Percentiles rank a stretch among this genome's conserved stretches.
These are phyloP conservation scores for Sclerotinia trifoliorum DNA, from an alignment of 2,329 filamentous ascomycete species.

Conservation along the genomic window DNA sequence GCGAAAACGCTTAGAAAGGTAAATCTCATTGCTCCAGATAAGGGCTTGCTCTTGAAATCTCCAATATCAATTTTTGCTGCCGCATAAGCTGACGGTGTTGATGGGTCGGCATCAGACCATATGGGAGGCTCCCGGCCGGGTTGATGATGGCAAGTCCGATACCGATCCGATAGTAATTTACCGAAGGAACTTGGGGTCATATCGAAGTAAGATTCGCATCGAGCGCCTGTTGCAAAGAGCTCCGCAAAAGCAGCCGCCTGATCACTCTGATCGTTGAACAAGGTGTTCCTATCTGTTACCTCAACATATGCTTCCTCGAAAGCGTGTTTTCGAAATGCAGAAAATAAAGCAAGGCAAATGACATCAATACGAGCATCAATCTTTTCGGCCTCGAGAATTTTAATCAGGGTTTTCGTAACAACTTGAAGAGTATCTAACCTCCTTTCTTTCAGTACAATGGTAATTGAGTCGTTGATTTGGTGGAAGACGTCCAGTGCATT, in stretches of 20 bases:
- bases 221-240: slow-evolving; percentile 60
- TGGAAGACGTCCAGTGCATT: slow-evolving; percentile 43
- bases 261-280: slow-evolving; percentile 59
- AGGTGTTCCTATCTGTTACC: slow-evolving; percentile 59
- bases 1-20: slow-evolving; percentile 60
- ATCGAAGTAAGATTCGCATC: slow-evolving; percentile 62
- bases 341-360: slow-evolving; percentile 57
- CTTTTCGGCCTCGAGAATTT: slow-evolving; percentile 10
- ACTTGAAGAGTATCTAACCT: slow-evolving; percentile 11
- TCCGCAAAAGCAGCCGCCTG: slow-evolving; percentile 64
- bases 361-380: slow-evolving; percentile 53
- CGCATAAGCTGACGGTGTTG: slow-evolving; percentile 45
- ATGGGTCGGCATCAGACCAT: slow-evolving; percentile 25
- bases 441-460: slow-evolving; percentile 28
- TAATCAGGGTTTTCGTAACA: slow-evolving; percentile 12
- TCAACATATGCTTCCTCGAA: slow-evolving; percentile 64
- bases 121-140: slow-evolving; percentile 31
- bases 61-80: slow-evolving; percentile 53
- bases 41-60: slow-evolving; percentile 44
- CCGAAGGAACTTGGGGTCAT: slow-evolving; percentile 51
- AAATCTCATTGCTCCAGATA: slow-evolving; percentile 45
- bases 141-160: slow-evolving; percentile 46
- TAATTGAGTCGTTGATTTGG: slow-evolving; percentile 38
- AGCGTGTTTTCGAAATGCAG: slow-evolving; percentile 53
- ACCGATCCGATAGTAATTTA: slow-evolving; percentile 43